A percentile compares a stretch with the other conserved stretches of the same genome.
Evolutionary conservation across 176 grass and related monocot genomes (phyloP).

Genomic region (Carex scoparia): DNA sequence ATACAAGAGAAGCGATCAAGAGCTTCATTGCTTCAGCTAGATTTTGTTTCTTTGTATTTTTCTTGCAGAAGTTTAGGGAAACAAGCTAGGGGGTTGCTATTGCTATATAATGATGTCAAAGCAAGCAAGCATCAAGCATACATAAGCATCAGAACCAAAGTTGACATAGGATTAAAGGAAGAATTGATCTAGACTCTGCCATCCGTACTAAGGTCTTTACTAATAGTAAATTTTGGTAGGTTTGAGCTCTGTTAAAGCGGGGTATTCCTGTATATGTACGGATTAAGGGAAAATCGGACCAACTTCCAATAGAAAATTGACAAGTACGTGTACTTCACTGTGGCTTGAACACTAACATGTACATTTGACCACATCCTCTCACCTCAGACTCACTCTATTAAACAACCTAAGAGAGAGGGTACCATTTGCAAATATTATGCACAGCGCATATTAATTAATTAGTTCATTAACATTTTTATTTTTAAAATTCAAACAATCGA

Average conservation of each 20-base stretch:
- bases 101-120: background rate
- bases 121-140: background rate
- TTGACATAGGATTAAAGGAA: background rate
- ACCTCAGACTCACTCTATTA: background rate
- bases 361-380: background rate
- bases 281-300: background rate
- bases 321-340: background rate
- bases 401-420: too few species aligned
- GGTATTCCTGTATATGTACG: background rate
- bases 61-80: background rate
- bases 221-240: constrained; percentile 19
- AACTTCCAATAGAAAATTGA: constrained; percentile 2
- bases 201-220: constrained; percentile 8
- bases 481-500: too few species aligned
- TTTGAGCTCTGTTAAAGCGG: background rate
- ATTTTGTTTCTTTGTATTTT: background rate
- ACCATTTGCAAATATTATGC: too few species aligned
- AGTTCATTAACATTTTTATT: too few species aligned
- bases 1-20: background rate
- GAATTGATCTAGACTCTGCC: background rate
- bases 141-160: background rate
- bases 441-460: too few species aligned
- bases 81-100: background rate
- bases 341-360: background rate
- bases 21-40: constrained; percentile 19